Evolutionary conservation across 176 grass and related monocot genomes (phyloP), one percentile per base, ranked within the genome.

Genomic region (Cenchrus americanus): DNA sequence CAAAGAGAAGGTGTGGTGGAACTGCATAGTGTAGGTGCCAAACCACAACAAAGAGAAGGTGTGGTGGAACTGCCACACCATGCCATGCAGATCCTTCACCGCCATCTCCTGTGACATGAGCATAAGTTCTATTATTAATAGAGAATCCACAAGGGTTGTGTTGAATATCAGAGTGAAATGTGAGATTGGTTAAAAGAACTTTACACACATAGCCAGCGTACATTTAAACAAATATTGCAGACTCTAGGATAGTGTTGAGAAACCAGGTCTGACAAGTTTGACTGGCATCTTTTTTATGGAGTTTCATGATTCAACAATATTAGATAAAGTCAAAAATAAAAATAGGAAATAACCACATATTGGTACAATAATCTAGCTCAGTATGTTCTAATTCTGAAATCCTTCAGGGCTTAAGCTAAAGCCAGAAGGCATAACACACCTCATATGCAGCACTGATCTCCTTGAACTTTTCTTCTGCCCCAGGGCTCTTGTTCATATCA

Each of bases 361-460:
- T 64, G 12, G n/a, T n/a, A n/a, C n/a, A n/a, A n/a, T n/a, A n/a
- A n/a, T 34, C 7, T 18, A 78, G 32, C 32, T 34, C 32, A 34
- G 32, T 34, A 34, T 3, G 32, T n/a, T 34, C 22, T 18, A 30
- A 23, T 66, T 47, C 2, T 43, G 9, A 69, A 43, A 21, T 50
- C 47, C 62, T 77, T 69, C 4, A 73, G 24, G 24, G 74, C 14
- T 67, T 80, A 2, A 50, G 21, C 15, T 11, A 21, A 55, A 62
- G 30, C 57, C 14, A 51, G 22, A 77, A 34, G 55, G 27, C 69
- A 88, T 73, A 83, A 51, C 5, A 54, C 93, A 98, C 95, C 95
- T 95, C 95, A 67, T 98, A 98, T 79, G 95, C 95, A 69, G 95
- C 95, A 88, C 92, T 98, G 60, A 98, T 98, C 76, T 95, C 91